Evolutionary conservation across 1,139 yeast species (phyloP).

Genomic region (Candida frijolesensis): DNA sequence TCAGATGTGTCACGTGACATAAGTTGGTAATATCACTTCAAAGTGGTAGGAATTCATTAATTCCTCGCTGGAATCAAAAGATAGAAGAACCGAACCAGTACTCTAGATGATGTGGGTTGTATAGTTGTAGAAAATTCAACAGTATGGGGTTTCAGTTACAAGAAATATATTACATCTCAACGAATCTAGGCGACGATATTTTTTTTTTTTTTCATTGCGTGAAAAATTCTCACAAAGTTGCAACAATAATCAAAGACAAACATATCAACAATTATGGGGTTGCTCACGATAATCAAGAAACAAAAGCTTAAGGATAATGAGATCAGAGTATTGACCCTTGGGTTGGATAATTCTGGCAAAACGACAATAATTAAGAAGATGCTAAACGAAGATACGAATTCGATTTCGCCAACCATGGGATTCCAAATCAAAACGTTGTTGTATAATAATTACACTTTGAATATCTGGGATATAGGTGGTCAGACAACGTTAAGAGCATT

Average conservation of each 20-base stretch:
- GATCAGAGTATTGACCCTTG: constrained; percentile 71
- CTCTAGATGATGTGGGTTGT: too few relatives aligned
- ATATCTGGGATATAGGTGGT: constrained; percentile 89
- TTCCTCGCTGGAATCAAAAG: too few relatives aligned
- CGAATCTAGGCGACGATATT: neutral
- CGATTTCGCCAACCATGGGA: constrained; percentile 55
- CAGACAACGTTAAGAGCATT: constrained; percentile 76
- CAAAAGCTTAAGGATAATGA: constrained; percentile 82
- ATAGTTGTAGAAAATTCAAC: neutral
- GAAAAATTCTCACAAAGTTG: neutral
- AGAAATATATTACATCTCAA: neutral
- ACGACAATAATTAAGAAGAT: constrained; percentile 73
- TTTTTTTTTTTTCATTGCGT: neutral
- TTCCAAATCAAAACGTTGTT: constrained; percentile 50
- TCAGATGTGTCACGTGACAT: neutral
- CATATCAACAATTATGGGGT: constrained; percentile 59
- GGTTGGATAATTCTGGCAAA: constrained; percentile 89
- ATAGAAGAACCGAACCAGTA: too few relatives aligned
- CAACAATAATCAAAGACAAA: neutral
- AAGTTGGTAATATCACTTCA: too few relatives aligned
- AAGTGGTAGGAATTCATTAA: too few relatives aligned
- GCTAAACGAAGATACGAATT: constrained; percentile 49
- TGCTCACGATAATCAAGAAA: constrained; percentile 76
- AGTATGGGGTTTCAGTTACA: neutral
- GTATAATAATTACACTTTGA: constrained; percentile 33